Conservation (phyloP, 345 rosid species). For the Eucalyptus pauciflora region DNA sequence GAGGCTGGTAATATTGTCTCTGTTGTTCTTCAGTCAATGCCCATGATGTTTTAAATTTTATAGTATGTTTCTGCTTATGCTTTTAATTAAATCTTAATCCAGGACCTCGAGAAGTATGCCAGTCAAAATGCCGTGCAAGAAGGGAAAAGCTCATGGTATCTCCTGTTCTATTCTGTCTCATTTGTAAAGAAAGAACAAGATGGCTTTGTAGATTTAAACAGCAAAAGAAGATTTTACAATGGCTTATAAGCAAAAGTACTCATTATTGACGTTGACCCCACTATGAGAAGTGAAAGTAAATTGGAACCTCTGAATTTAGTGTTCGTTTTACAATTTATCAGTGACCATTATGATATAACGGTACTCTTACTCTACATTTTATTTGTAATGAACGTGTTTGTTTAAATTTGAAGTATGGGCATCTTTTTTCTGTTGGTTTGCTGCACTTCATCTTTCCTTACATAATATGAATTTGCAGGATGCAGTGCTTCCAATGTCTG, state of each 20-base stretch:
- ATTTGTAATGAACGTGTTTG: background rate
- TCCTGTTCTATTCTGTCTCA: background rate
- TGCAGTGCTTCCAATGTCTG: conserved; percentile 83
- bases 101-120: conserved; percentile 85
- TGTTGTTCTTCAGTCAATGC: background rate
- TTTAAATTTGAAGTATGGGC: background rate
- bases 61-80: background rate
- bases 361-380: background rate
- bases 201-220: background rate
- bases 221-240: background rate
- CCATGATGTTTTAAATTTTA: background rate
- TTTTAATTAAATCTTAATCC: background rate
- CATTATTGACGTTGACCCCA: background rate
- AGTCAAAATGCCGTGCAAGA: conserved; percentile 65
- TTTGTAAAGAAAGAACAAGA: background rate
- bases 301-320: background rate
- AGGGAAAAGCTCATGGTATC: conserved; percentile 76
- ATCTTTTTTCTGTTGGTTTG: background rate
- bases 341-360: background rate
- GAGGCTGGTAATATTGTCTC: background rate
- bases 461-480: conserved; percentile 27
- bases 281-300: background rate
- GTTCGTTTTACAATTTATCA: background rate
- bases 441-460: background rate
- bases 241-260: background rate